Evolutionary conservation across 2,329 filamentous ascomycete genomes (phyloP).

Genomic region (Pseudocercospora pini-densiflorae): DNA sequence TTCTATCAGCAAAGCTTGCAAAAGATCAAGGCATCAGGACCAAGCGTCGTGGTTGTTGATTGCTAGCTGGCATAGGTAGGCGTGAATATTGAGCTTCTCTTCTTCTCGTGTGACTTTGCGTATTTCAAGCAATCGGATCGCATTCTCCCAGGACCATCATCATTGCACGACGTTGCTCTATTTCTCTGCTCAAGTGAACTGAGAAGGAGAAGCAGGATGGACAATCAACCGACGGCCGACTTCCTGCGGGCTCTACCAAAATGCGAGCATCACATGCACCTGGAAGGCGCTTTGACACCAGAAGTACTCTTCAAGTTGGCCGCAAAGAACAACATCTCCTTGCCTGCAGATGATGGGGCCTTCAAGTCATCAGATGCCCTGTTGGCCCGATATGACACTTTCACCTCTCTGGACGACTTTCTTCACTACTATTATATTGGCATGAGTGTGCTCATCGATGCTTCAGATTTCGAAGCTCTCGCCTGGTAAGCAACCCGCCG

Average conservation of each 20-base stretch:
- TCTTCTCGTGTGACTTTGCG: too few relatives aligned
- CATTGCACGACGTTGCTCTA: background rate
- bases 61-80: background rate
- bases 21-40: background rate
- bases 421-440: slow-evolving; percentile 78
- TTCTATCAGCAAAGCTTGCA: slow-evolving; percentile 2
- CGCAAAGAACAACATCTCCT: slow-evolving; percentile 64
- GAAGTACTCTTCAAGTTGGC: slow-evolving; percentile 72
- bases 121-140: too few relatives aligned
- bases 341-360: slow-evolving; percentile 62
- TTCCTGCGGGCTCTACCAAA: slow-evolving; percentile 70
- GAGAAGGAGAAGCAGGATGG: slow-evolving; percentile 38
- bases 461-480: slow-evolving; percentile 72
- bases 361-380: slow-evolving; percentile 67
- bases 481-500: slow-evolving; percentile 53
- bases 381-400: slow-evolving; percentile 66
- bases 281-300: slow-evolving; percentile 76
- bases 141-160: background rate
- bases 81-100: background rate
- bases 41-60: background rate
- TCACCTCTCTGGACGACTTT: slow-evolving; percentile 76
- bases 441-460: slow-evolving; percentile 69
- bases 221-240: slow-evolving; percentile 58
- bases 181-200: background rate
- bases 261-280: slow-evolving; percentile 81